Base-by-base conservation (phyloP, 257 asterid species). In the Osmanthus fragrans region DNA sequence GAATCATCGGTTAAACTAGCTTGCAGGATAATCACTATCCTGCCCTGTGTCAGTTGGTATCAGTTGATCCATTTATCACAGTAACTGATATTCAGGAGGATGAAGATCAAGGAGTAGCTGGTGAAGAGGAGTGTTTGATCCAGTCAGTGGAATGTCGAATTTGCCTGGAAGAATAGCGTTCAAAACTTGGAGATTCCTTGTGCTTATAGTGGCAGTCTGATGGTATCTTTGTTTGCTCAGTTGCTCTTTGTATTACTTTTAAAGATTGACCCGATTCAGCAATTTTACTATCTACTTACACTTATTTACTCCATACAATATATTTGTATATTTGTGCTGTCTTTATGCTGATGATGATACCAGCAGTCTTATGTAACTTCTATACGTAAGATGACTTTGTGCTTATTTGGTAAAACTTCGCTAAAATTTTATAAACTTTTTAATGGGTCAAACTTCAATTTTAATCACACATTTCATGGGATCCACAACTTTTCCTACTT, bases 181-280 rank as follows among this genome's bases (percentile, higher is more conserved):
- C 82, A 82, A 39, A 85, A 81, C 74, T 72, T 87, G 77, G 90
- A 85, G 80, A 45, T 32, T 13, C 90, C 90, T 36, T 87, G 90
- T 74, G 78, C 82, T 72, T 87, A 89, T 77, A 85, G 75, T 76
- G 90, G 90, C 66, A 87, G 90, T 75, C 80, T 85, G 71, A 85
- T 85, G 90, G 90, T 87, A 80, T 3, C 58, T 74, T 36, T 47
- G 29, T 19, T 30, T 47, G 37, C n/a, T 9, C 39, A 54, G 18
- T 70, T 51, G 66, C 27, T 6, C 1, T 23, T 58, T 58, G 66
- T 5, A 6, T 58, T 58, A 8, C 66, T 19, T 4, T 58, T 19
- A 21, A 58, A 19, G 29, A 58, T 58, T 56, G 5, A 4, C 66
- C 10, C 7, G 15, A 16, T 47, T 75, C 19, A 45, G 11, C 12